Evolutionary conservation across 106 monocot species (phyloP), one percentile per base, ranked within the genome.

Genomic region (Acanthochlamys bracteata): DNA sequence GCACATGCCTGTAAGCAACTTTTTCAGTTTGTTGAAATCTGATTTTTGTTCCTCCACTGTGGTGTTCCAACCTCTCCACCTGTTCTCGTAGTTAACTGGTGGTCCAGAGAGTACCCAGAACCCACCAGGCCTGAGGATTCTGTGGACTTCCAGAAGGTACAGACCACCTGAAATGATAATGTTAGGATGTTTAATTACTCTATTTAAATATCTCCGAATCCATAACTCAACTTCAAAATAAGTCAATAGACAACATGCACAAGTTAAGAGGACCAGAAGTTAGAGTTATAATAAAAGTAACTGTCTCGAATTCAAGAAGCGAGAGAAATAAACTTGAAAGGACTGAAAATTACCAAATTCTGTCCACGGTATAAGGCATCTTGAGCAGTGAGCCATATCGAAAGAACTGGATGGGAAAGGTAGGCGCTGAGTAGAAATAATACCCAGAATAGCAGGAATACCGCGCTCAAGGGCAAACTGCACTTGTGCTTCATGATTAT

Each of bases 71-170:
- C 89, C 89, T n/a, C 71, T 73, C 89, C 89, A 90, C 58, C 89
- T 68, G 63, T 80, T 80, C 68, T 90, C 67, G 61, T 90, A 90
- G 59, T 90, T 90, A 41, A 90, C 60, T 47, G 90, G 90, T 23
- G 90, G 86, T 23, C 90, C 90, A 64, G 90, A 90, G 59, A 90
- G 90, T 41, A 86, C 85, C 90, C 90, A 90, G 65, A 86, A 90
- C 20, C 90, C 85, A 16, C 90, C 90, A 46, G 90, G 90, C 12
- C 90, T 65, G 25, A 90, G 83, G 53, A 90, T 86, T 10, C 90
- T 59, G 78, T 83, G 83, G 52, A 90, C 73, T 73, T 90, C 90
- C 26, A 80, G 63, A 49, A 90, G 86, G 61, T 86, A 90, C 45
- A 90, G 66, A 4, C 90, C 90, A 65, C 71, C 89, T 89, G 80